These are phyloP conservation scores for Triglochin maritima DNA, from an alignment of 106 monocot genomes.

Conservation along the genomic window DNA sequence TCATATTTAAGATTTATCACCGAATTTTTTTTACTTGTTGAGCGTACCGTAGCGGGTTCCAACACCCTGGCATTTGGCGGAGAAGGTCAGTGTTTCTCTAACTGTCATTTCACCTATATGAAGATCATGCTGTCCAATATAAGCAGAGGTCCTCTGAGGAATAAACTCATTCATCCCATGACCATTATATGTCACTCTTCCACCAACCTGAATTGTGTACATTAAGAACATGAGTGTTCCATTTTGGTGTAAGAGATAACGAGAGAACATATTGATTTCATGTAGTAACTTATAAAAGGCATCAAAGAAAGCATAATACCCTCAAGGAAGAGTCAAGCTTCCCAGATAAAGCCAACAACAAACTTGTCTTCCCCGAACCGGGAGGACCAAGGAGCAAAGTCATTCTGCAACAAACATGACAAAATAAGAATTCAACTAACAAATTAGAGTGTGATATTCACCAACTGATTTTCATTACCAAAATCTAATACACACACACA, in stretches of 20 bases:
- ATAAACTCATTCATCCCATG: constrained; percentile 19
- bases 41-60: constrained; percentile 14
- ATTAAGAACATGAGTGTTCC: not conserved
- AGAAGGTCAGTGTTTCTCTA: constrained; percentile 14
- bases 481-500: not conserved
- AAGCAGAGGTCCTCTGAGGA: constrained; percentile 12
- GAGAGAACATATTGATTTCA: no score
- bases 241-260: no score
- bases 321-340: constrained; percentile 19
- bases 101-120: constrained; percentile 21
- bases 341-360: constrained; percentile 41
- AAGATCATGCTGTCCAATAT: constrained; percentile 17
- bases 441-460: not conserved
- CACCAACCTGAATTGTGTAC: constrained; percentile 5
- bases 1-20: no score
- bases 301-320: constrained; percentile 1
- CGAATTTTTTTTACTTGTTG: not conserved
- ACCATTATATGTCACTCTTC: constrained; percentile 17
- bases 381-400: constrained; percentile 51
- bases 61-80: constrained; percentile 21
- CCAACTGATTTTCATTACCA: not conserved
- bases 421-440: not conserved
- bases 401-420: constrained; percentile 15
- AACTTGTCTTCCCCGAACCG: constrained; percentile 53
- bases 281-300: not conserved